phyloP scores from a whole-genome alignment of 2,329 filamentous ascomycete species.

The Stachybotrys chartarum region DNA sequence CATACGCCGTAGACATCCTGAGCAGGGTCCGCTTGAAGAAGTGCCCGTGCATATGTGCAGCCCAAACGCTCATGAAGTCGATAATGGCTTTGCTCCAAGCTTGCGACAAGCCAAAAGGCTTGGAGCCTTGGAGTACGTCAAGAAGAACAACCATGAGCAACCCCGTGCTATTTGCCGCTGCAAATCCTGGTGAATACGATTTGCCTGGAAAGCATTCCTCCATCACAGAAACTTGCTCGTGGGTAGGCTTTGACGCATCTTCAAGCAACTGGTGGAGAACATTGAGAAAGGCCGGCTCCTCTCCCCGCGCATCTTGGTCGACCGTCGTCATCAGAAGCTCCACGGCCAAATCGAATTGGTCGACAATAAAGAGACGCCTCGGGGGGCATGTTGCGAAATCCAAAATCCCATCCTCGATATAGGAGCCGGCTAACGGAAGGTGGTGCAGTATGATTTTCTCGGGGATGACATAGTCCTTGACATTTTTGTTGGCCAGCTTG shows the following conservation, averaged over 20 bases:
- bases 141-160: background rate
- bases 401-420: background rate
- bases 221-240: background rate
- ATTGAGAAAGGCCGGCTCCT: background rate
- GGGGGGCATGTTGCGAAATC: background rate
- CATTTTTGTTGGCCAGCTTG: background rate
- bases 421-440: background rate
- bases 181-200: too few relatives aligned
- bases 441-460: background rate
- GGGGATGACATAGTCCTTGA: background rate
- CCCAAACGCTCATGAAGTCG: background rate
- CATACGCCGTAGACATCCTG: too few relatives aligned
- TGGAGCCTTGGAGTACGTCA: background rate
- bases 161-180: too few relatives aligned
- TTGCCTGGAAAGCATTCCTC: background rate
- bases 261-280: background rate
- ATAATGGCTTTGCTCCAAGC: background rate
- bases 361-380: too few relatives aligned
- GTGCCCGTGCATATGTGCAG: too few relatives aligned
- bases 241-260: background rate
- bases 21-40: too few relatives aligned
- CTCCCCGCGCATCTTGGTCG: background rate
- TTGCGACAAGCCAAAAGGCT: background rate
- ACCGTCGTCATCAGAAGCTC: background rate
- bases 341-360: background rate